Conservation (phyloP, 1,284 basidiomycete species). For the Cyathus olla region DNA sequence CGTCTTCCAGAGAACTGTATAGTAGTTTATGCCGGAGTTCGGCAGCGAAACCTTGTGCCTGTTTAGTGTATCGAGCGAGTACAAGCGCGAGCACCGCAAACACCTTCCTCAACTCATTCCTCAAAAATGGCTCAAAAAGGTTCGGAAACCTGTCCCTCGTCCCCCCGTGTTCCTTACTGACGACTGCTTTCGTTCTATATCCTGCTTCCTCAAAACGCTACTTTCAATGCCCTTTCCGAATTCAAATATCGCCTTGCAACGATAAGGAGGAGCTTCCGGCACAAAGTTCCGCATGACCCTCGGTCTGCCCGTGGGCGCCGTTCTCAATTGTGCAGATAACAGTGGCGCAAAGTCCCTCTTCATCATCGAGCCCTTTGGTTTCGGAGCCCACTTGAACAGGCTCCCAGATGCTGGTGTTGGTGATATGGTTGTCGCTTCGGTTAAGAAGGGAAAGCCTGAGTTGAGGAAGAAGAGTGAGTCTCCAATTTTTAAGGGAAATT, state of each 20-base stretch:
- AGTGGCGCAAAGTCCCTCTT: constrained; percentile 97
- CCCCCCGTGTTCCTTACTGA: constrained; percentile 6
- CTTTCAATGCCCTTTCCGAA: not conserved
- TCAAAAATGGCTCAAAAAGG: constrained; percentile 48
- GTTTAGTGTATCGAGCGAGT: constrained; percentile 15
- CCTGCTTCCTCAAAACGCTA: constrained; percentile 1
- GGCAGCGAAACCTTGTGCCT: constrained; percentile 45
- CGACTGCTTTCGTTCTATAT: constrained; percentile 7
- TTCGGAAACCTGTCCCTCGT: constrained; percentile 2
- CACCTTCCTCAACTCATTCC: constrained; percentile 35
- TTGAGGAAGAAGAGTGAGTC: constrained; percentile 97
- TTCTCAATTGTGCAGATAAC: constrained; percentile 99
- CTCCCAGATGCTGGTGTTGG: constrained; percentile 98
- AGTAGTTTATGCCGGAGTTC: constrained; percentile 39
- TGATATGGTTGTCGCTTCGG: constrained; percentile 98
- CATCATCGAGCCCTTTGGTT: constrained; percentile 92
- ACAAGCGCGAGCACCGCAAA: constrained; percentile 14
- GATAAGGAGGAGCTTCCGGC: constrained; percentile 71
- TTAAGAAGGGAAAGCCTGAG: constrained; percentile 99
- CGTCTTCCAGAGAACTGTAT: constrained; percentile 47
- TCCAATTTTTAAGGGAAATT: not conserved
- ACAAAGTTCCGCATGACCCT: constrained; percentile 99
- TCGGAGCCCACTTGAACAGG: constrained; percentile 97
- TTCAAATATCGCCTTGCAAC: constrained; percentile 3
- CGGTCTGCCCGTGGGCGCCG: constrained; percentile 97